Percentiles rank a stretch among this genome's conserved stretches.
These are phyloP conservation scores for Torulaspora microellipsoides DNA, from an alignment of 805 yeast genomes.

Conservation along the genomic window DNA sequence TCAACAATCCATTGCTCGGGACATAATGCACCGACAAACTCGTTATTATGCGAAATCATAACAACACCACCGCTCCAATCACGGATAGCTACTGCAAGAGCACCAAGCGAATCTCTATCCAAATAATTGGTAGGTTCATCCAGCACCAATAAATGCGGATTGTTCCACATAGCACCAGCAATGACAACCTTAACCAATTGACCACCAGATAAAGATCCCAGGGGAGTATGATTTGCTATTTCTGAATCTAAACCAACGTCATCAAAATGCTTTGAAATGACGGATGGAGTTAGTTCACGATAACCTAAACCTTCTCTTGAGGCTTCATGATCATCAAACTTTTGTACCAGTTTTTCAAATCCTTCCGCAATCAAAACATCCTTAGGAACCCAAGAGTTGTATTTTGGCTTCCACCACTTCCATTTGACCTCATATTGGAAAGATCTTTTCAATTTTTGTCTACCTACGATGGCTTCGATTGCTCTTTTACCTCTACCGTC, in stretches of 20 bases:
- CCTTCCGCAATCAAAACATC: constrained; percentile 79
- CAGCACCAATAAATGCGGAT: constrained; percentile 90
- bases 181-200: constrained; percentile 97
- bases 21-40: constrained; percentile 94
- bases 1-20: constrained; percentile 99
- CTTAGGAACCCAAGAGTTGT: constrained; percentile 88
- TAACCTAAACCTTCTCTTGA: constrained; percentile 98
- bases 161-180: constrained; percentile 99
- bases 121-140: constrained; percentile 98
- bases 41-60: constrained; percentile 96
- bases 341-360: constrained; percentile 85
- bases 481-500: constrained; percentile 88
- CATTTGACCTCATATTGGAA: constrained; percentile 97
- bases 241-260: constrained; percentile 97
- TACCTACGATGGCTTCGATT: constrained; percentile 92
- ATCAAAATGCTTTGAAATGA: constrained; percentile 93
- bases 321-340: constrained; percentile 98
- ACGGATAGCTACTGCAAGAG: constrained; percentile 93
- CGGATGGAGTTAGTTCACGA: constrained; percentile 88
- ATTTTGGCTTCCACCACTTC: constrained; percentile 87
- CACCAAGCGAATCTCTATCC: constrained; percentile 97
- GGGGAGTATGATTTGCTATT: constrained; percentile 95
- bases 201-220: constrained; percentile 97
- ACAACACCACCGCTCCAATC: constrained; percentile 99
- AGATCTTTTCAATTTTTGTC: constrained; percentile 92